Base-by-base conservation (phyloP, 2,329 filamentous ascomycete genomes). In the Ceratocystis harringtonii region DNA sequence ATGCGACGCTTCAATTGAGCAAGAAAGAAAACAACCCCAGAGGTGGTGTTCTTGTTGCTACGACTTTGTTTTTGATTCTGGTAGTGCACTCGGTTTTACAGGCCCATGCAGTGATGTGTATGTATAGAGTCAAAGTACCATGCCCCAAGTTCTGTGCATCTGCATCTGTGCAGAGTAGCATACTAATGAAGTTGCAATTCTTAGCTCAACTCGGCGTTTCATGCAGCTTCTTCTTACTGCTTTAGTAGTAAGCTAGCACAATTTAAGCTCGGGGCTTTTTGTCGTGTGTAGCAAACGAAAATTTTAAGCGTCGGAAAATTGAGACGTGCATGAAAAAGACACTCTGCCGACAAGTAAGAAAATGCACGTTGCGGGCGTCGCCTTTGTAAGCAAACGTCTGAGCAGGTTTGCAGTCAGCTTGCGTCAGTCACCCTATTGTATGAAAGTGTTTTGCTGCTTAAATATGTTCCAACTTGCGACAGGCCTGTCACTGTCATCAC, bases 301-400 rank as follows among this genome's bases (percentile, higher is more conserved):
- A 19, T n/a, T 58, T 58, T 58, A 58, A 58, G 52, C 52, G 52
- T 58, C 52, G 52, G 52, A 58, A 58, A 58, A 58, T 58, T 58
- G 52, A 58, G 45, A 58, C 52, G 52, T 58, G 52, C 52, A 58
- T 58, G 52, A 58, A 58, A 15, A 58, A 17, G 10, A 17, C 28
- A 6, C 52, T 58, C 52, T 58, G 8, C 52, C 52, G 52, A 58
- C 28, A 30, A 12, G 52, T 32, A 32, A 5, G 17, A 32, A 17
- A 58, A 58, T 5, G 52, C 52, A 58, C 6, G 25, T 30, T 58
- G 52, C 52, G 28, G 52, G 28, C 52, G 52, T 58, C 28, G 22
- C 8, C 28, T 32, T 58, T 25, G 12, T 58, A 32, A 58, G 52
- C 36, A 41, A 41, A 41, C 52, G 17, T 30, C 28, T 58, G 28